Evolutionary conservation across 495 filamentous ascomycete genomes (phyloP), one percentile per base, ranked within the genome.

Genomic region (Podospora tetraspora): DNA sequence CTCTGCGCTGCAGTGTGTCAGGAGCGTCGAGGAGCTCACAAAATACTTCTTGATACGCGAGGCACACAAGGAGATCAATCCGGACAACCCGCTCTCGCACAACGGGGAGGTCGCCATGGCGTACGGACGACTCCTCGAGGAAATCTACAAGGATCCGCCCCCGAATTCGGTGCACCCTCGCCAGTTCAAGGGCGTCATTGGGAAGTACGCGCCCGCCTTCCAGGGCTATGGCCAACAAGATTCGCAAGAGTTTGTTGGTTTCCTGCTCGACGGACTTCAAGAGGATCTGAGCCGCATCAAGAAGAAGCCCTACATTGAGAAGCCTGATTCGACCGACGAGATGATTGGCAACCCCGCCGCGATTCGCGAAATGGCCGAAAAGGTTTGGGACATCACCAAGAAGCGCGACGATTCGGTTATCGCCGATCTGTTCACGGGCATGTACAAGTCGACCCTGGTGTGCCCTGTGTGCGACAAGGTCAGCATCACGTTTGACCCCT

Each of bases 401-500:
- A 88, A 90, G 68, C 89, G 95, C 57, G 97, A 98, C 71, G 93
- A 97, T 75, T 98, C 96, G 3, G 89, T 97, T 56, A 91, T 96
- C 70, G 93, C 91, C 34, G 95, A 99, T 74, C 83, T 99, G 5
- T 98, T 99, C 76, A 93, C 91, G 59, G 95, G 95, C 63, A 92
- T 97, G 83, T 99, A 98, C 84, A 97, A 97, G 81, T 97, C 94
- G 29, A 98, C 94, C 5, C 85, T 99, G 57, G 87, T 93, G 67
- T 99, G 95, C 75, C 96, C 94, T 1, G 86, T 81, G 10, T 99
- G 95, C 75, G 85, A 90, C 66, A 99, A 99, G 81, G 90, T 97
- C 79, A 97, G 93, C 84, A 97, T 99, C 69, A 99, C 95, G 5
- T 98, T 99, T 71, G 95, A 99, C 79, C 95, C 95, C 2, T 99